Base-by-base conservation (phyloP, 1,284 basidiomycete genomes). In the Pholiota adiposa region DNA sequence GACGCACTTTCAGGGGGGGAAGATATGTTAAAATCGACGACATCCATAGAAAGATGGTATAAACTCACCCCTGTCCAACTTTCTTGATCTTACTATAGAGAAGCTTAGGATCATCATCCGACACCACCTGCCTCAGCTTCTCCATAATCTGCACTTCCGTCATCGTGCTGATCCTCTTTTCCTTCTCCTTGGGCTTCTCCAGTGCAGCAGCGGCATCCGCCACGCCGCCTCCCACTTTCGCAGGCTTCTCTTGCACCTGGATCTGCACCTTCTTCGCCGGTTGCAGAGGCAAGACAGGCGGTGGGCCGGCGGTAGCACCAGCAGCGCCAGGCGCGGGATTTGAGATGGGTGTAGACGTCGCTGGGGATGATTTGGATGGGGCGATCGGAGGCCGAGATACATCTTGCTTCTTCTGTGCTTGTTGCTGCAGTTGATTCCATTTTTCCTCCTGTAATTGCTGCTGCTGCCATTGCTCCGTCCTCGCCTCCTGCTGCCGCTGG, bases 131-230 rank as follows among this genome's bases (percentile, higher is more conserved):
- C 64, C 95, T 83, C 65, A 99, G 80, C 79, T 97, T 98, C 72
- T 97, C 94, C 96, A 98, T 98, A 70, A 99, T 97, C 79, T 98
- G 96, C 38, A 90, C 93, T 76, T 98, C 97, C 56, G 89, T 94
- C 93, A 99, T 94, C 38, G 96, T 93, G 69, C 94, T 97, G 68
- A 98, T 96, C 56, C 97, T 84, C 75, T 95, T 93, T 81, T 88
- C 90, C 68, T 85, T 80, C 70, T 84, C 83, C 74, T 89, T 89
- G 53, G 84, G 83, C 70, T 90, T 88, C 73, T 84, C 84, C 65
- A 89, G 76, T 25, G 87, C 87, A 27, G 89, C 90, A 0, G 90
- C 90, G 0, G 90, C 90, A 11, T 88, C 90, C 0, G 87, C 89
- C 7, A 90, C 83, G n/a, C 84, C 81, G 2, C 79, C 72, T 56